Evolutionary conservation across 306 rosid species (phyloP), one percentile per base, ranked within the genome.

Genomic region (Oemleria cerasiformis): DNA sequence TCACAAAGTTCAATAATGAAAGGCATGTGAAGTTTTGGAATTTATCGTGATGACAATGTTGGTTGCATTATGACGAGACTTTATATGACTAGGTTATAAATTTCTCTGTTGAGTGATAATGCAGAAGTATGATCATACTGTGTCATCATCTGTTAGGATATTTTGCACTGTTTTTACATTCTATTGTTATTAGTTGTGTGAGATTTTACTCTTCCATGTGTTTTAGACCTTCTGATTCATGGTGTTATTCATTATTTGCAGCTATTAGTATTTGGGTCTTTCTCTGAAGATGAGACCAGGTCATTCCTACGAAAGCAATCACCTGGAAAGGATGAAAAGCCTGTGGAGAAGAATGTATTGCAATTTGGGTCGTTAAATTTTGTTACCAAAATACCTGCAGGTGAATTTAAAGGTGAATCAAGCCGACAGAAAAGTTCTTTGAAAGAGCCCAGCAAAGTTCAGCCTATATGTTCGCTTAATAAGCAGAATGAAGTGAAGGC

Each of bases 231-330:
- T 14, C 20, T 61, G 44, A 41, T 0, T 54, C 54, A 43, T 45
- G 45, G 54, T 13, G 34, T 65, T 30, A 14, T 19, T 75, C 11
- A 39, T 59, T 70, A 41, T 10, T 57, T 57, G 72, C 72, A 86
- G 96, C 57, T 89, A 62, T 40, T 95, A 8, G 6, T 95, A 20
- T 95, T 95, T 78, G 99, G 99, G 68, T 91, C 99, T 50, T 95
- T 95, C 75, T 77, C 87, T 20, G 99, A 95, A 79, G 97, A 95
- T 23, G 99, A 95, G 83, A 89, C 96, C 42, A 87, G 41, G 72
- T 85, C 90, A 44, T 75, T 86, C 92, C 62, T 85, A 74, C 72
- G 5, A 30, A 81, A 78, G 59, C 77, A 80, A 80, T 78, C 86
- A 47, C 62, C 83, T 66, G 78, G 78, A 74, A 83, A 59, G 47